Evolutionary conservation across 2,329 filamentous ascomycete genomes (phyloP), one percentile per base, ranked within the genome.

Genomic region (Trichoderma guizhouense): DNA sequence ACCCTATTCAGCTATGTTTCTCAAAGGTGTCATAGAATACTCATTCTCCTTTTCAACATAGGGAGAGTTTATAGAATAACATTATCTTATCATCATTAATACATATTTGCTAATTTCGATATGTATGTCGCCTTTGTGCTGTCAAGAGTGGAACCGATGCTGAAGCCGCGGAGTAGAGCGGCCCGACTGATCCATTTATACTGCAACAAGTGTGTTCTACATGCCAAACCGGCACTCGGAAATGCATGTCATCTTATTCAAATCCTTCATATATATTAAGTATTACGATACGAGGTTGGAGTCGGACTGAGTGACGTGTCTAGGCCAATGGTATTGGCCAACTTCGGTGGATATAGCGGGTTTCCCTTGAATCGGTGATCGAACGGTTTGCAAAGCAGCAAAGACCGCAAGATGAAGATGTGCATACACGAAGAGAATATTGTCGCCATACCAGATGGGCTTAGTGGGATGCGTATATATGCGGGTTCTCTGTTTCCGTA

Each of bases 321-420:
- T 18, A 4, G 15, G 36, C 8, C 36, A 2, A 18, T 18, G 15
- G 8, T 0, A 5, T 2, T 43, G 39, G 18, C 39, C 39, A 4
- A 18, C 15, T 5, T n/a, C 3, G 0, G 3, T 43, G 7, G 39
- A 9, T n/a, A n/a, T 1, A 43, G 15, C 1, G 2, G 0, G 39
- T n/a, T 43, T 2, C 15, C 3, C 18, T 9, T n/a, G 7, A 9
- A 43, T 43, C 18, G 15, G 14, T 18, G 14, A 39, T 11, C 28
- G 30, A 12, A 12, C 32, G 11, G 32, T 34, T 34, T 14, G 2
- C 32, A 34, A 3, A 14, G 3, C 12, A 7, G 15, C 12, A 15
- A 14, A 36, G 14, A 3, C 14, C 0, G 5, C 34, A 14, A 7
- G 15, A 15, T 7, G 2, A 14, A 36, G 5, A 4, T 9, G 0